Conservation (phyloP, 2,329 filamentous ascomycete species). For the Drechslerella dactyloides region DNA sequence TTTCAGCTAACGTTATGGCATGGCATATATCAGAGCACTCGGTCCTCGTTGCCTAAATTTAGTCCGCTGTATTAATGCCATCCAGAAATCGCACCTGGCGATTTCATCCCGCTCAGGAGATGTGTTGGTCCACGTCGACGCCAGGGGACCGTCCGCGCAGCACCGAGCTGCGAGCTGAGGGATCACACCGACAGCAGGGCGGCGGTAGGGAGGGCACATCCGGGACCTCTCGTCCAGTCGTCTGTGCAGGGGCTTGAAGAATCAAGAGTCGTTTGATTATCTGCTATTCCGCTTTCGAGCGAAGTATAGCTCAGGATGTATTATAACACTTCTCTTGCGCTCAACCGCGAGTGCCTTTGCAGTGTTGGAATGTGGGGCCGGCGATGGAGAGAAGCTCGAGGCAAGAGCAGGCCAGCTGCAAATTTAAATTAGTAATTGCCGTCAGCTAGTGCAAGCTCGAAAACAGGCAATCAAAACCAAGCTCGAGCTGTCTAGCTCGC, state of each 20-base stretch:
- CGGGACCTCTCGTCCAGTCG: neutral
- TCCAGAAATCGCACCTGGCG: neutral
- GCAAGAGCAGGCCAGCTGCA: no score
- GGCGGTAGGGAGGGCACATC: neutral
- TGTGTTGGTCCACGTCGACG: constrained; percentile 25
- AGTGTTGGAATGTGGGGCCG: no score
- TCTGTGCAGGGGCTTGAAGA: neutral
- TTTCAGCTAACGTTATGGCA: no score
- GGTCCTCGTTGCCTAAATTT: no score
- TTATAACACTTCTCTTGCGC: neutral
- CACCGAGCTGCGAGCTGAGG: neutral
- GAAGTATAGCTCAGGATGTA: neutral
- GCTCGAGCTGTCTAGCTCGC: no score
- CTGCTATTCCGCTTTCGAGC: neutral
- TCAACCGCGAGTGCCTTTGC: no score
- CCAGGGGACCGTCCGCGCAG: constrained; percentile 2
- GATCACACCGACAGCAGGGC: neutral
- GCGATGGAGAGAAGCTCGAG: no score
- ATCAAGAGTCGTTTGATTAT: neutral
- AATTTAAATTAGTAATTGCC: no score
- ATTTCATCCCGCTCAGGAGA: constrained; percentile 35
- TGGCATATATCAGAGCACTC: no score
- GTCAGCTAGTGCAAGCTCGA: no score
- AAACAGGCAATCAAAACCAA: no score
- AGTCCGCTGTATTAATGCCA: no score